Percentiles rank a stretch among this genome's conserved stretches.
phyloP scores from a whole-genome alignment of 2,329 filamentous ascomycete species.

The Colletotrichum nymphaeae region DNA sequence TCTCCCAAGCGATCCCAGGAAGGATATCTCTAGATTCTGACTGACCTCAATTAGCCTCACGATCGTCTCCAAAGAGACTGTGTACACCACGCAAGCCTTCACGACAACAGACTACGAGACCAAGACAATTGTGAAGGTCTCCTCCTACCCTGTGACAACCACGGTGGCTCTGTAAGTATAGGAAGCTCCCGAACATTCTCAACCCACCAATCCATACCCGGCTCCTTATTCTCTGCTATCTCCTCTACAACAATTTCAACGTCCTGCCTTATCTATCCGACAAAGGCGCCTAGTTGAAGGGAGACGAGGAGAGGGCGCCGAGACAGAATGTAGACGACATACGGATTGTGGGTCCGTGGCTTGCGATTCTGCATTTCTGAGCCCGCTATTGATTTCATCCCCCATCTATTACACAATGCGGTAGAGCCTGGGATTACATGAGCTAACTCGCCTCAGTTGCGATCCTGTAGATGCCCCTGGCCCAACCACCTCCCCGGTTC shows the following conservation, averaged over 20 bases:
- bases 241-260: background rate
- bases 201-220: background rate
- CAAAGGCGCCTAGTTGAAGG: background rate
- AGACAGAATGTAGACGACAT: background rate
- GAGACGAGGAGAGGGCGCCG: background rate
- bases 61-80: conserved; percentile 23
- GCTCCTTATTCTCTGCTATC: background rate
- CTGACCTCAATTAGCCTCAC: conserved; percentile 8
- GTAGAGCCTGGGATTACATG: background rate
- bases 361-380: background rate
- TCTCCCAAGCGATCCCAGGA: background rate
- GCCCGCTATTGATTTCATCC: background rate
- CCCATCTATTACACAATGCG: background rate
- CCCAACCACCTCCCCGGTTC: conserved; percentile 8
- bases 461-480: conserved; percentile 9
- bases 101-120: conserved; percentile 31
- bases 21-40: background rate
- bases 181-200: background rate
- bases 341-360: background rate
- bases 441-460: conserved; percentile 13
- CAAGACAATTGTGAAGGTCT: conserved; percentile 3
- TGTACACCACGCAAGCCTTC: conserved; percentile 26
- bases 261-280: background rate
- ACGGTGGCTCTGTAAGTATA: conserved; percentile 31
- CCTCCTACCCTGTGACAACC: conserved; percentile 37